phyloP scores from a whole-genome alignment of 164 flowering plant species.

The Saururus chinensis region DNA sequence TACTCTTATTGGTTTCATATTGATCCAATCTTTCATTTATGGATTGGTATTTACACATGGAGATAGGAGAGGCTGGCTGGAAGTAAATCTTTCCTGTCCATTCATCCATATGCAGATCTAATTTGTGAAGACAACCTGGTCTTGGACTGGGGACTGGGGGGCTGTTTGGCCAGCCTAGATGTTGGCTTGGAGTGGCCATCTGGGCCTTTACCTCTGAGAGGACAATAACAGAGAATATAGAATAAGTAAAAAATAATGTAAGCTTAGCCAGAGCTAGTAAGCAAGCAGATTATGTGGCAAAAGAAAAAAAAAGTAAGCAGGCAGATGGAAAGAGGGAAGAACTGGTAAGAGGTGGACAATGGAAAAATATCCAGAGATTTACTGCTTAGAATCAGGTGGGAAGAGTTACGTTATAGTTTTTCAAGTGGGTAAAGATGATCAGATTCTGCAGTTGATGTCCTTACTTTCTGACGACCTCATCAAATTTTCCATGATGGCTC shows the following conservation, averaged over 20 bases:
- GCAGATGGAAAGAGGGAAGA: not conserved
- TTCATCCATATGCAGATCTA: too few relatives aligned
- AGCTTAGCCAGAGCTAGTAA: too few relatives aligned
- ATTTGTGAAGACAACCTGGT: too few relatives aligned
- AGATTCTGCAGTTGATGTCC: not conserved
- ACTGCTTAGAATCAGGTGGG: too few relatives aligned
- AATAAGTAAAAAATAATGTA: not conserved
- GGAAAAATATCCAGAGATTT: not conserved
- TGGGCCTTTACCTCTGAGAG: not conserved
- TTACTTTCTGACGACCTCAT: not conserved
- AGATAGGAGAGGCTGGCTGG: too few relatives aligned
- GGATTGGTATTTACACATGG: too few relatives aligned
- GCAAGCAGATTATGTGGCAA: not conserved
- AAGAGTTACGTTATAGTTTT: too few relatives aligned
- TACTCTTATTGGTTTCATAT: too few relatives aligned
- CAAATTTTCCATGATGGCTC: not conserved
- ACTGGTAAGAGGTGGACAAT: not conserved
- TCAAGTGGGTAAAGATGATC: not conserved
- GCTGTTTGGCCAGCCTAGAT: too few relatives aligned
- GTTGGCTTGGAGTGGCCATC: not conserved
- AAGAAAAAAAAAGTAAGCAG: not conserved
- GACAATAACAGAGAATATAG: not conserved
- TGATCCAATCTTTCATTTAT: too few relatives aligned
- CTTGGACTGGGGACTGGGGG: too few relatives aligned
- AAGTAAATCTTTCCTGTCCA: too few relatives aligned